phyloP scores from a whole-genome alignment of 257 asterid species.

The Coffea eugenioides region DNA sequence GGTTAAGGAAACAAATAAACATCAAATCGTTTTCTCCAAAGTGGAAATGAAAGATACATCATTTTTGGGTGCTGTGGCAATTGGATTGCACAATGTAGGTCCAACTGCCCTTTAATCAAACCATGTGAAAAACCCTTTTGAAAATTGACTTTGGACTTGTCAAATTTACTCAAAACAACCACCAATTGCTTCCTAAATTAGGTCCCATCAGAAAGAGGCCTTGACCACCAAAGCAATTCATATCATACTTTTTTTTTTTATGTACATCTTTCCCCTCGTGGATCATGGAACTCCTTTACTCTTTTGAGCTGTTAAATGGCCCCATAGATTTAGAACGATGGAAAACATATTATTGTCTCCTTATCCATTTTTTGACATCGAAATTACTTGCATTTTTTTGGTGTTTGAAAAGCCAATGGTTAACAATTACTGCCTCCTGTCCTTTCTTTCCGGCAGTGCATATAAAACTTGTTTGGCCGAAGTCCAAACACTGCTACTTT shows the following conservation, averaged over 20 bases:
- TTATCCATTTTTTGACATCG: not conserved
- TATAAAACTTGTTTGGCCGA: not conserved
- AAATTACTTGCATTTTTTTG: not conserved
- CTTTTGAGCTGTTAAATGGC: constrained; percentile 29
- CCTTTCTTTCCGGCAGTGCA: not conserved
- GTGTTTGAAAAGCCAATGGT: no score
- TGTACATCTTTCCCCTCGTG: not conserved
- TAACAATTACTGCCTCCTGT: no score
- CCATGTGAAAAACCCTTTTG: constrained; percentile 10
- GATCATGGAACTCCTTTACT: not conserved
- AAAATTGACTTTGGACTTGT: not conserved
- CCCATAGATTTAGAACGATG: constrained; percentile 7
- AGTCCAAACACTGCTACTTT: not conserved
- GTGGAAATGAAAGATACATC: no score
- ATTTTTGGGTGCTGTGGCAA: not conserved
- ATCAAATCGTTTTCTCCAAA: no score
- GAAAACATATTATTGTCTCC: not conserved
- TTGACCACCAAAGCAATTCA: not conserved
- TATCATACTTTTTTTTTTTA: not conserved
- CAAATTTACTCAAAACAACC: not conserved
- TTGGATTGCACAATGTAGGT: not conserved
- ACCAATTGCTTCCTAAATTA: not conserved
- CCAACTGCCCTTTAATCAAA: not conserved
- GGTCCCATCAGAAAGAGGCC: constrained; percentile 19
- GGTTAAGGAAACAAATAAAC: not conserved